Evolutionary conservation across 495 filamentous ascomycete species (phyloP), one percentile per base, ranked within the genome.

Genomic region (Hypoxylon fuscum): DNA sequence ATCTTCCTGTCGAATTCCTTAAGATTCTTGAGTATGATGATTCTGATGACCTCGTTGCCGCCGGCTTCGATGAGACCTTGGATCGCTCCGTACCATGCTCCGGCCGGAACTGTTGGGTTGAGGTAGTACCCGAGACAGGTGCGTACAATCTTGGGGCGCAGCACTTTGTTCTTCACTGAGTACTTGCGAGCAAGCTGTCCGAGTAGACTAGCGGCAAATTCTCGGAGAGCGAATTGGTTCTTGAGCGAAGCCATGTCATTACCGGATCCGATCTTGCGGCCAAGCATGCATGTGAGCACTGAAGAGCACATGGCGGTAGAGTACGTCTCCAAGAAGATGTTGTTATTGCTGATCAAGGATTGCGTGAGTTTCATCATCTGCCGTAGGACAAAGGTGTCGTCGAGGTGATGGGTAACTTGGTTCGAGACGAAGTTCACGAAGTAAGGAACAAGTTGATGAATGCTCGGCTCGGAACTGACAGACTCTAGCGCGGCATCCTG

Each of bases 401-500:
- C 91, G 44, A 96, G 81, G 53, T 83, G 87, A 71, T 98, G 95
- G 0, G 95, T 97, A 44, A 98, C 91, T 74, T 96, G 96, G 71
- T 96, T 92, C 1, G 91, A 84, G 62, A 96, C 90, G 75, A 96
- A 98, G 68, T 95, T 90, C 34, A 96, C 86, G 65, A 98, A 97
- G 74, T 98, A 98, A 1, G 95, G 93, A 10, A 96, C 84, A 14
- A 98, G 84, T 74, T 98, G 95, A 69, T 98, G 96, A 5, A 98
- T 82, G 45, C 94, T 93, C 0, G 95, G 91, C 63, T 98, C 95
- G 55, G 90, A 86, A 5, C 87, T 81, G 14, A 98, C 81, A 35
- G 89, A 92, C 22, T 88, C 87, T 12, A 96, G 81, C 0, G 90
- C 96, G 0, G 96, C 94, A 7, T 85, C 81, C n/a, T 93, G 90